phyloP scores from a whole-genome alignment of 345 rosid genomes.

The Citrus mangshanensis region DNA sequence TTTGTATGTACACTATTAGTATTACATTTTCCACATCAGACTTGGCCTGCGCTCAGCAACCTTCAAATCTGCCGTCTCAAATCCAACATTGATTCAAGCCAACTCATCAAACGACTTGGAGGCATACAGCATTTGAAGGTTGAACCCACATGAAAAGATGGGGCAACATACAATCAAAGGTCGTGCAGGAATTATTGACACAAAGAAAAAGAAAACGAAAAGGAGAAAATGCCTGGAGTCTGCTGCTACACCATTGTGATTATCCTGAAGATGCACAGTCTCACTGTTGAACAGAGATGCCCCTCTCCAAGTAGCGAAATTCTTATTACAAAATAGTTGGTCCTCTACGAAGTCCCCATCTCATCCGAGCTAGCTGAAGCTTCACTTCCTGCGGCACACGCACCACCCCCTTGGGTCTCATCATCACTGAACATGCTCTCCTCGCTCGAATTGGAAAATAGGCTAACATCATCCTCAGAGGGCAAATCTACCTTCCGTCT shows the following conservation, averaged over 20 bases:
- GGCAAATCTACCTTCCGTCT: constrained; percentile 44
- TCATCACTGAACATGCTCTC: constrained; percentile 78
- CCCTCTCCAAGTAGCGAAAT: background rate
- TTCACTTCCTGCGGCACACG: constrained; percentile 35
- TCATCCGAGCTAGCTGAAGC: constrained; percentile 71
- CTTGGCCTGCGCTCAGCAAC: background rate
- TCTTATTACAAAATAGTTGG: background rate
- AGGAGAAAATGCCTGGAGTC: background rate
- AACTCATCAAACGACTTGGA: background rate
- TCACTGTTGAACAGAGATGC: background rate
- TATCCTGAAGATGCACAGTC: background rate
- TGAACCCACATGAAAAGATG: background rate
- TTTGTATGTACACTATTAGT: constrained; percentile 21
- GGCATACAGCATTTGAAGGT: background rate
- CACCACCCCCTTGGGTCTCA: constrained; percentile 41
- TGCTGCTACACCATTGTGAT: background rate
- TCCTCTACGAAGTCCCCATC: constrained; percentile 28
- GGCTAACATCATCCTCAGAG: constrained; percentile 50
- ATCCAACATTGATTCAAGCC: background rate
- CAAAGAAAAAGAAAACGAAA: too few relatives aligned
- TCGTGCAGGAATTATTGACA: background rate
- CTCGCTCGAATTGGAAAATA: constrained; percentile 63
- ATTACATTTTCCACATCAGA: constrained; percentile 5
- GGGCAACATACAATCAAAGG: background rate
- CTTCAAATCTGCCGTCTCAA: background rate